Base-by-base conservation (phyloP, 2,329 filamentous ascomycete species). In the Didymella arachidicola region DNA sequence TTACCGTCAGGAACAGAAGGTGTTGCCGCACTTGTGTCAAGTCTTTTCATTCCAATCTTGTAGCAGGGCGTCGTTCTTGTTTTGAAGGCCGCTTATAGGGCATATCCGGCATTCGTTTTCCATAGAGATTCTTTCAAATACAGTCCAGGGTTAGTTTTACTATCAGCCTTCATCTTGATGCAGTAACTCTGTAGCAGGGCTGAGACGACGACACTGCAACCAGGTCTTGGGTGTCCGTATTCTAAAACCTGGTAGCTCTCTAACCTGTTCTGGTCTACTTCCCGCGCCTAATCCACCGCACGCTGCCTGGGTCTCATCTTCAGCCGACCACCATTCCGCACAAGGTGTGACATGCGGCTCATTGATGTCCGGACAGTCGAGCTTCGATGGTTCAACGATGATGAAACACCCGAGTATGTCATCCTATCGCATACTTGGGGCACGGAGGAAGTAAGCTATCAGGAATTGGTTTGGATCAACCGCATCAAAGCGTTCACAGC, bases 351-450 rank as follows among this genome's bases (percentile, higher is more conserved):
- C 60, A 72, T 71, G 67, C 64, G 70, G 46, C 68, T 72, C 44
- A 65, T 70, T 39, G 60, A 72, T 62, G 65, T 65, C 29, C 62
- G 61, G 30, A 70, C 63, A 16, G 53, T 68, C 19, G 66, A 69
- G 26, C 60, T 69, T 18, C 56, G 53, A 54, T 64, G 56, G 49
- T 69, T 69, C 53, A 65, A 59, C 26, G 66, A 71, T 22, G 60
- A 67, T 43, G 42, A 65, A 29, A 55, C 63, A 34, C 66, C 65
- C 4, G 32, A 51, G 25, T 70, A 70, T 46, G 65, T 64, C 19
- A 67, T 67, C 10, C 43, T 68, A 4, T 69, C 67, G 7, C 67
- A 69, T 43, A 68, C 65, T 2, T 69, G 65, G 67, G 64, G 63
- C 14, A 12, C 42, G 8, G 62, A 66, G 14, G 65, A 69, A 45